Evolutionary conservation across 805 yeast species (phyloP).

Genomic region (Tetrapisispora namnaoensis): DNA sequence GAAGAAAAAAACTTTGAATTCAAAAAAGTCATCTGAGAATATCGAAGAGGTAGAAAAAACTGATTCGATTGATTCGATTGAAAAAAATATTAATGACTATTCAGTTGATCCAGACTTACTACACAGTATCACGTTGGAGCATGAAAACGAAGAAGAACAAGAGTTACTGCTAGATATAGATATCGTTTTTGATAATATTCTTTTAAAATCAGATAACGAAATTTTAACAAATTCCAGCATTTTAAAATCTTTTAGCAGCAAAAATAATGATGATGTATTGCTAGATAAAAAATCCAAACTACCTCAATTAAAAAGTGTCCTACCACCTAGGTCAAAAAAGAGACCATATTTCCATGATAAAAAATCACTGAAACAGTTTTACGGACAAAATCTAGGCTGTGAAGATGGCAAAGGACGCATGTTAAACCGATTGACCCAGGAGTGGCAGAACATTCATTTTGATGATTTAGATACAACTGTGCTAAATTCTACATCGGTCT

Average conservation of each 20-base stretch:
- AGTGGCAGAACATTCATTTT: constrained; percentile 19
- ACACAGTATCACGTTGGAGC: neutral
- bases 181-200: constrained; percentile 21
- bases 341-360: constrained; percentile 18
- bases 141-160: constrained; percentile 6
- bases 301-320: neutral
- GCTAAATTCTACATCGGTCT: neutral
- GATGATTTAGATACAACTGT: constrained; percentile 3
- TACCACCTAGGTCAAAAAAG: constrained; percentile 22
- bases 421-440: constrained; percentile 10
- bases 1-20: neutral
- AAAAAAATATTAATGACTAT: neutral
- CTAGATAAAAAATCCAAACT: neutral
- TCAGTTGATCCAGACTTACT: neutral
- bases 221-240: neutral
- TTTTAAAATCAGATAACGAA: constrained; percentile 15
- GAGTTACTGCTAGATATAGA: constrained; percentile 23
- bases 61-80: neutral
- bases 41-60: neutral
- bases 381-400: constrained; percentile 4
- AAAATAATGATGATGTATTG: neutral
- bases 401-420: neutral
- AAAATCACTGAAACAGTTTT: constrained; percentile 14
- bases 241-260: neutral
- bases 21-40: neutral